Percentiles rank a stretch among this genome's conserved stretches.
Evolutionary conservation across 78 protist genomes (phyloP).

Genomic region (Acrasis kona): DNA sequence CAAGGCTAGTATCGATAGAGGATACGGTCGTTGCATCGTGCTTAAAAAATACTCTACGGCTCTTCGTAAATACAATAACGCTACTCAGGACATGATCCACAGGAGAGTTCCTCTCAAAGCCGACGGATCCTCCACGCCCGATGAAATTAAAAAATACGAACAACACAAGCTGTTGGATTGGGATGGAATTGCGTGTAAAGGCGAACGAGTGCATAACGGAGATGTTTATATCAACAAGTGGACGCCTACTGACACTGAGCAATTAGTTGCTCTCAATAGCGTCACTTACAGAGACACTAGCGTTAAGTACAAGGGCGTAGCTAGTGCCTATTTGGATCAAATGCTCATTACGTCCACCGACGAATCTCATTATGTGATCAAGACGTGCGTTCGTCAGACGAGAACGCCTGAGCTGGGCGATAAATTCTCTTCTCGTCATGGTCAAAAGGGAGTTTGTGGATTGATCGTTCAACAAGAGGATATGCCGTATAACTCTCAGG

Average conservation of each 20-base stretch:
- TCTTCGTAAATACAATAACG: slow-evolving; percentile 49
- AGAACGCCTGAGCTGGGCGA: slow-evolving; percentile 98
- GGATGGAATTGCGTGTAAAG: slow-evolving; percentile 83
- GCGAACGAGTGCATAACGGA: slow-evolving; percentile 49
- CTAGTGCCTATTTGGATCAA: slow-evolving; percentile 58
- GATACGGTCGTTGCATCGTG: slow-evolving; percentile 93
- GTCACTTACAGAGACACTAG: background rate
- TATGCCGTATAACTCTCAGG: slow-evolving; percentile 94
- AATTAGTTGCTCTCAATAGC: background rate
- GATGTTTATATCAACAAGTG: slow-evolving; percentile 73
- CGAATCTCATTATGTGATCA: slow-evolving; percentile 40
- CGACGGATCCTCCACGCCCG: background rate
- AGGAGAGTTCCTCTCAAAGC: background rate
- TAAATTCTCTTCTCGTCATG: slow-evolving; percentile 98
- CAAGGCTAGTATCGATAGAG: slow-evolving; percentile 90
- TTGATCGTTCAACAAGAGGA: slow-evolving; percentile 89
- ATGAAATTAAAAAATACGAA: background rate
- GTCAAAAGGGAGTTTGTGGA: slow-evolving; percentile 99
- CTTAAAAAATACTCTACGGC: slow-evolving; percentile 47
- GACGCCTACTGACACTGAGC: background rate
- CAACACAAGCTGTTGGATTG: slow-evolving; percentile 45
- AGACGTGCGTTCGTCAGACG: slow-evolving; percentile 63
- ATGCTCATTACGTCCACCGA: slow-evolving; percentile 73
- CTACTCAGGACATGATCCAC: background rate
- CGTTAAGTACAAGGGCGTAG: slow-evolving; percentile 39